A percentile compares a stretch with the other conserved stretches of the same genome.
phyloP scores from a whole-genome alignment of 345 rosid species.

The Moricandia moricandioides region DNA sequence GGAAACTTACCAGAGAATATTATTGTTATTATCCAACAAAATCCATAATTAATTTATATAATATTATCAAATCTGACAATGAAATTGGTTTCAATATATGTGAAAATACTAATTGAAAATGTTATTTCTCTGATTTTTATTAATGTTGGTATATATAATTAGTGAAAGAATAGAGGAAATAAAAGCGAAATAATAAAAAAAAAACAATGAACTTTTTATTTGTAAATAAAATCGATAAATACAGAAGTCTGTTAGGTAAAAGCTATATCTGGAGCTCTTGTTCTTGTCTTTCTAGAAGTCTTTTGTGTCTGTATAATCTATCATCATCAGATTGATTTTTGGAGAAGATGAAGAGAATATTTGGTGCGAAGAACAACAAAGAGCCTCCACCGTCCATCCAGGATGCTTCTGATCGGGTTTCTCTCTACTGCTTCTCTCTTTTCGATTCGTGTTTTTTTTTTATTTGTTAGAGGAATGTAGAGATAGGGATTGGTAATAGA shows the following conservation, averaged over 20 bases:
- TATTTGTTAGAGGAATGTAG: background rate
- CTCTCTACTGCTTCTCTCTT: background rate
- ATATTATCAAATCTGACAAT: background rate
- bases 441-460: background rate
- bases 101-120: background rate
- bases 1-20: background rate
- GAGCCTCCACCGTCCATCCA: slow-evolving; percentile 85
- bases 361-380: slow-evolving; percentile 85
- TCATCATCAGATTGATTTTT: too few relatives aligned
- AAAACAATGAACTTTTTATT: background rate
- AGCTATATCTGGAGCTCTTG: background rate
- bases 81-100: background rate
- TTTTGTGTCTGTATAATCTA: background rate
- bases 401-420: slow-evolving; percentile 87
- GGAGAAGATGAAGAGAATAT: slow-evolving; percentile 75
- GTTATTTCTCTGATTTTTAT: too few relatives aligned
- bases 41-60: background rate
- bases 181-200: background rate
- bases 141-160: background rate
- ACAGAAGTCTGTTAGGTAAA: background rate
- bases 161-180: background rate
- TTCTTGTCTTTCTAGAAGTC: background rate
- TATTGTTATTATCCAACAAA: background rate
- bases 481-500: background rate
- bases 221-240: background rate